These are phyloP conservation scores for Suhomyces bokatorum DNA, from an alignment of 1,139 yeast species.

Conservation along the genomic window DNA sequence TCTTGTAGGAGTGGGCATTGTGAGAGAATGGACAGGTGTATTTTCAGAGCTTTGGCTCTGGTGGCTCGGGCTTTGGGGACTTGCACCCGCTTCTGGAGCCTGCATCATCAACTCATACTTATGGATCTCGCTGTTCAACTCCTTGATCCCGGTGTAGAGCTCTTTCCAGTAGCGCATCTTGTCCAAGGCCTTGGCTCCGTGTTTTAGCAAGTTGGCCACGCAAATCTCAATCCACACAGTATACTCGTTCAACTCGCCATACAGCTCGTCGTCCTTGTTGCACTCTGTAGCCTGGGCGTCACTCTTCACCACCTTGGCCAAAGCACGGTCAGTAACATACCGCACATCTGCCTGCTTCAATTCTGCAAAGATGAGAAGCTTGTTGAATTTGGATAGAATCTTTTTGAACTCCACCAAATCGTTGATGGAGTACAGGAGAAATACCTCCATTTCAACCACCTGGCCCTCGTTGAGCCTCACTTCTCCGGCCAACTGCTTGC, in stretches of 20 bases:
- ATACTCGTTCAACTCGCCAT: constrained; percentile 21
- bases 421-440: constrained; percentile 51
- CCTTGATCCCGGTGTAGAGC: constrained; percentile 31
- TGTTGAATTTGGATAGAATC: constrained; percentile 40
- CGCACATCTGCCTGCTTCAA: constrained; percentile 47
- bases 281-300: neutral
- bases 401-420: constrained; percentile 44
- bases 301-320: neutral
- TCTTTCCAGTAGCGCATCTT: constrained; percentile 56
- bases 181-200: constrained; percentile 39
- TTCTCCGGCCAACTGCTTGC: constrained; percentile 22
- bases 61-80: neutral
- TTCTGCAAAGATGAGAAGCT: constrained; percentile 43
- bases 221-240: constrained; percentile 34
- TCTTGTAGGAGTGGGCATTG: constrained; percentile 2
- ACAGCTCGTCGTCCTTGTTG: constrained; percentile 16
- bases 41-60: too few species aligned
- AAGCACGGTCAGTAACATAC: constrained; percentile 22
- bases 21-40: neutral
- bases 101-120: constrained; percentile 23
- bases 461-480: constrained; percentile 28
- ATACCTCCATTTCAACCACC: constrained; percentile 53
- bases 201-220: constrained; percentile 38
- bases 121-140: constrained; percentile 33
- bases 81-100: neutral